phyloP scores from a whole-genome alignment of 495 filamentous ascomycete genomes.

The Penicilliopsis zonata region DNA sequence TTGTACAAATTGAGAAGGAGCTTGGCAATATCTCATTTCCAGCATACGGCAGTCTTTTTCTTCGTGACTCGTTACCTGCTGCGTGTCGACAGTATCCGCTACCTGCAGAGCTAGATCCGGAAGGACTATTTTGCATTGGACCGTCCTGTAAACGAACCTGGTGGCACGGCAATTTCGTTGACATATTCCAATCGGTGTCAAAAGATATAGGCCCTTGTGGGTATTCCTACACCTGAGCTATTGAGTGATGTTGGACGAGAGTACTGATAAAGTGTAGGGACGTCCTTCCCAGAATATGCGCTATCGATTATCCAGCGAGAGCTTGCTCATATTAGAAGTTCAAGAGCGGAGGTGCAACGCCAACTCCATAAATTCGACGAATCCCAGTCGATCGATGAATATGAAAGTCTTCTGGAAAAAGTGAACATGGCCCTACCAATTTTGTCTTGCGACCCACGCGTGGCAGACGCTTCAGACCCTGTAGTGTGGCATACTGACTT shows the following conservation, averaged over 20 bases:
- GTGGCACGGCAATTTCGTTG: conserved; percentile 3
- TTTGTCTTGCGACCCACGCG: conserved; percentile 6
- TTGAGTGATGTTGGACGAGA: background rate
- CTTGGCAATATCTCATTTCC: conserved; percentile 11
- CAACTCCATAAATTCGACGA: conserved; percentile 5
- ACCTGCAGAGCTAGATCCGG: conserved; percentile 6
- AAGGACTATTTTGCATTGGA: conserved; percentile 7
- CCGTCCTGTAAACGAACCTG: conserved; percentile 8
- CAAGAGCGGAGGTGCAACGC: conserved; percentile 3
- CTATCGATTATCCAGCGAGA: conserved; percentile 5
- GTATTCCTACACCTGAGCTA: conserved; percentile 1
- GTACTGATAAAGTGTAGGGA: conserved; percentile 6
- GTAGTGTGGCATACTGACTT: conserved; percentile 16
- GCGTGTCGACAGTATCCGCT: conserved; percentile 4
- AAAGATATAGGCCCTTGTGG: conserved; percentile 10
- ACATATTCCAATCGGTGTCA: background rate
- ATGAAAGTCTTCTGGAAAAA: conserved; percentile 7
- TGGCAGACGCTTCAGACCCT: conserved; percentile 2
- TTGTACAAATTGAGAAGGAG: conserved; percentile 16
- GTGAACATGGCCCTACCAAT: conserved; percentile 1
- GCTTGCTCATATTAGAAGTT: conserved; percentile 1
- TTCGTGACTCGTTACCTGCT: conserved; percentile 7
- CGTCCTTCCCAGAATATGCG: conserved; percentile 3
- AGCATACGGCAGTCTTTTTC: conserved; percentile 13
- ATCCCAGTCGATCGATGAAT: conserved; percentile 8